These are phyloP conservation scores for Isabelozyma gotoi DNA, from an alignment of 805 yeast genomes.

Conservation along the genomic window DNA sequence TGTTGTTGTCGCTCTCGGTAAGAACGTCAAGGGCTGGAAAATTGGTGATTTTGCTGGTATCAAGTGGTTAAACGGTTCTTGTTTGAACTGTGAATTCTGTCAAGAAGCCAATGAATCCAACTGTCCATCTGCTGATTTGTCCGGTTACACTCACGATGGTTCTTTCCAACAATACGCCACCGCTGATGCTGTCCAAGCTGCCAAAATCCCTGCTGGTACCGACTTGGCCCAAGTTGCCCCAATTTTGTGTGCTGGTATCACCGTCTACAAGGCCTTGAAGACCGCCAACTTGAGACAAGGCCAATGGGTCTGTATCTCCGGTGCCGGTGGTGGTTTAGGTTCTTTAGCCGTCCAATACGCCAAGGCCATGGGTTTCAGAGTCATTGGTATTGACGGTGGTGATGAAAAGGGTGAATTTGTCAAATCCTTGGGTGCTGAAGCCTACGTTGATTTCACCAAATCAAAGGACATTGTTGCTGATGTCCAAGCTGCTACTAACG, in stretches of 20 bases:
- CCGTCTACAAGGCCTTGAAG: slow-evolving; percentile 68
- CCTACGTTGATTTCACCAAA: slow-evolving; percentile 54
- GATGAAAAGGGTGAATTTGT: slow-evolving; percentile 61
- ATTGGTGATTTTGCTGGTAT: slow-evolving; percentile 45
- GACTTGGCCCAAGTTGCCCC: slow-evolving; percentile 60
- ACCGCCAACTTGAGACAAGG: slow-evolving; percentile 59
- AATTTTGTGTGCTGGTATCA: slow-evolving; percentile 66
- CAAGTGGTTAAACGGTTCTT: slow-evolving; percentile 49
- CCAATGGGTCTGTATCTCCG: slow-evolving; percentile 73
- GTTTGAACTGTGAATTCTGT: slow-evolving; percentile 43
- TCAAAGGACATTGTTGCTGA: slow-evolving; percentile 51
- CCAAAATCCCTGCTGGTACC: slow-evolving; percentile 53
- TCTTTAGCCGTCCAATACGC: slow-evolving; percentile 76
- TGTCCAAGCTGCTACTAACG: slow-evolving; percentile 46
- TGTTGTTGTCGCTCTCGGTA: slow-evolving; percentile 43
- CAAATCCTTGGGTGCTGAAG: slow-evolving; percentile 62
- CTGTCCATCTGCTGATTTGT: slow-evolving; percentile 65
- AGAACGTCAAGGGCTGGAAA: slow-evolving; percentile 42
- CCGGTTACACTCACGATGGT: slow-evolving; percentile 76
- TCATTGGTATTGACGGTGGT: slow-evolving; percentile 74
- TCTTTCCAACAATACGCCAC: slow-evolving; percentile 68
- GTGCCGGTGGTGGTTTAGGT: slow-evolving; percentile 85
- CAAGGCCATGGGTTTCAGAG: slow-evolving; percentile 68
- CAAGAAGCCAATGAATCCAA: slow-evolving; percentile 44
- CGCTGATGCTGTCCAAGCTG: slow-evolving; percentile 65